Conservation (phyloP, 371 early-diverging fungal species). For the Mortierella sp. region DNA sequence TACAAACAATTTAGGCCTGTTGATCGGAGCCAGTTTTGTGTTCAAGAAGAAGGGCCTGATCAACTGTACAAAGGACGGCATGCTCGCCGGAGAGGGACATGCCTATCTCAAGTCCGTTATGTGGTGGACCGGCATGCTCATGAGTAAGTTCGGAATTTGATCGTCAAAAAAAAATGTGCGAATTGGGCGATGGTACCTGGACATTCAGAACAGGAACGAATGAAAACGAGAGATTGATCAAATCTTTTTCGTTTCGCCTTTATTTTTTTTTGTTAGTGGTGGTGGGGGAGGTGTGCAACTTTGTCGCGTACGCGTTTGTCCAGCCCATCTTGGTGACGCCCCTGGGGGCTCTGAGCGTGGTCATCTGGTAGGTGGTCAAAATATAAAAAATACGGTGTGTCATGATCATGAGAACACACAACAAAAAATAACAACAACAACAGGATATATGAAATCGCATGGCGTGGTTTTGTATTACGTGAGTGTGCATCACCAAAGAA, state of each 20-base stretch:
- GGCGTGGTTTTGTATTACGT: slow-evolving; percentile 4
- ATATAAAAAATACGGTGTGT: neutral
- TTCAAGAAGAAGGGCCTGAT: slow-evolving; percentile 95
- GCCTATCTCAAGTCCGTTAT: slow-evolving; percentile 86
- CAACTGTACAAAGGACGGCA: slow-evolving; percentile 68
- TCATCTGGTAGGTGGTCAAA: slow-evolving; percentile 64
- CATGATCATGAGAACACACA: neutral
- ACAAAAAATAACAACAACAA: neutral
- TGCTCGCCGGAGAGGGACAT: slow-evolving; percentile 85
- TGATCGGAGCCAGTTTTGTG: slow-evolving; percentile 94
- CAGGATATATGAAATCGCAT: neutral
- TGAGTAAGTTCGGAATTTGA: slow-evolving; percentile 63
- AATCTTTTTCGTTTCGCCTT: neutral
- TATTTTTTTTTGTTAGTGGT: slow-evolving; percentile 62
- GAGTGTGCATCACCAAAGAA: neutral
- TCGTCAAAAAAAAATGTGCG: neutral
- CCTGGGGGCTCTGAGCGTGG: slow-evolving; percentile 92
- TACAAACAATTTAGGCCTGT: slow-evolving; percentile 64
- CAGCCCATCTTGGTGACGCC: slow-evolving; percentile 97
- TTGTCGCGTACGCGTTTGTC: slow-evolving; percentile 95
- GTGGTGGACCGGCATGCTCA: slow-evolving; percentile 97
- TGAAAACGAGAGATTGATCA: neutral
- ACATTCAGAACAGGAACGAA: neutral
- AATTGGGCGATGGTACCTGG: neutral
- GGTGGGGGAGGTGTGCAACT: slow-evolving; percentile 93